phyloP scores from a whole-genome alignment of 495 filamentous ascomycete genomes.

The Lentithecium fluviatile region DNA sequence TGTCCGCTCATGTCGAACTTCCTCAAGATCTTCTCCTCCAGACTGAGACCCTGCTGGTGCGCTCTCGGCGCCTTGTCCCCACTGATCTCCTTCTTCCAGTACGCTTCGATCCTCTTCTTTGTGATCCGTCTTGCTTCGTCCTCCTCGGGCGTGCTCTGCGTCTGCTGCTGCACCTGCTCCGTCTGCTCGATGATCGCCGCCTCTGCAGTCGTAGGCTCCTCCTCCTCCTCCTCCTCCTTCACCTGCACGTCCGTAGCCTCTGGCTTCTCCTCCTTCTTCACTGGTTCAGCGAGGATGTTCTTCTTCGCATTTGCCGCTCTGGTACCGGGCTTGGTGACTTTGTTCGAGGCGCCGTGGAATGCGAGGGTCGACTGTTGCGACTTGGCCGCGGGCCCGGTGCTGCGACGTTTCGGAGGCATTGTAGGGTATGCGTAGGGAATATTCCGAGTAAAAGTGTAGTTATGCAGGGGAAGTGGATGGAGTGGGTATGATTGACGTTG shows the following conservation, averaged over 20 bases:
- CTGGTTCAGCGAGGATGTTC: conserved; percentile 29
- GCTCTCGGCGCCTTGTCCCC: conserved; percentile 59
- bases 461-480: background rate
- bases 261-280: conserved; percentile 50
- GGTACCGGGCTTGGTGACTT: conserved; percentile 68
- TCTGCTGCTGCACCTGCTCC: conserved; percentile 40
- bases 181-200: conserved; percentile 45
- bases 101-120: conserved; percentile 62
- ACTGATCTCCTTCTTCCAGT: conserved; percentile 69
- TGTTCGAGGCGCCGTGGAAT: conserved; percentile 63
- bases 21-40: conserved; percentile 80
- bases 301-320: conserved; percentile 43
- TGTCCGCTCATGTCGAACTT: conserved; percentile 86
- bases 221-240: conserved; percentile 38
- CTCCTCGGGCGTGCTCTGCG: conserved; percentile 48
- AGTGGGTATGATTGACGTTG: background rate
- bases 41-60: conserved; percentile 68
- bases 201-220: conserved; percentile 51
- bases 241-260: conserved; percentile 37
- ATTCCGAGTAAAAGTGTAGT: background rate
- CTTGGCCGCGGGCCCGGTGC: conserved; percentile 48
- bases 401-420: conserved; percentile 71
- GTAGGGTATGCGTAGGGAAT: conserved; percentile 20
- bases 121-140: conserved; percentile 61
- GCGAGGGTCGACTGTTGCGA: conserved; percentile 68